These are phyloP conservation scores for Camellia oleifera DNA, from an alignment of 179 eudicot species.

Conservation along the genomic window DNA sequence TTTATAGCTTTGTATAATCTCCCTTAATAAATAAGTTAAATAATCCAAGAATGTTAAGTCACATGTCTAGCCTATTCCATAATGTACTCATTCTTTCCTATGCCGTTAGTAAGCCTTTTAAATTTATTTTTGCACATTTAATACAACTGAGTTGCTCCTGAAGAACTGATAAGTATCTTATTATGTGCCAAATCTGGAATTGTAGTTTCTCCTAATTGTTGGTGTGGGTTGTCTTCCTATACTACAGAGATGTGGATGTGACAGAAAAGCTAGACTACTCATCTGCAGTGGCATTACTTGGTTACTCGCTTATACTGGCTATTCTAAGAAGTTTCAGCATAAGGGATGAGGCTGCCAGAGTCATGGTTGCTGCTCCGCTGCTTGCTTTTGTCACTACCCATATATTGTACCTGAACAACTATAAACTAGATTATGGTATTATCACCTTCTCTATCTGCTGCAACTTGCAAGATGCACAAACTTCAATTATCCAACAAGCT, in stretches of 20 bases:
- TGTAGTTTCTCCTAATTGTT: neutral
- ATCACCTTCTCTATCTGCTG: constrained; percentile 15
- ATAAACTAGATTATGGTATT: constrained; percentile 70
- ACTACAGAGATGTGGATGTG: constrained; percentile 62
- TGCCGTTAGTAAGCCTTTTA: neutral
- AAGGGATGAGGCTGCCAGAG: constrained; percentile 69
- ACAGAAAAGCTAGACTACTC: constrained; percentile 81
- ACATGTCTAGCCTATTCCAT: neutral
- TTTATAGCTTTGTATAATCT: neutral
- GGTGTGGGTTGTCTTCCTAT: constrained; percentile 3
- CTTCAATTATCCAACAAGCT: too few relatives aligned
- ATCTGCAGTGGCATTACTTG: constrained; percentile 76
- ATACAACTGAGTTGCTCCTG: neutral
- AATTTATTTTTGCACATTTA: neutral
- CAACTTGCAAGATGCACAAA: too few relatives aligned
- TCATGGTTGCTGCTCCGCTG: constrained; percentile 87
- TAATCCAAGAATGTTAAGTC: neutral
- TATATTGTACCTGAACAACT: constrained; percentile 68
- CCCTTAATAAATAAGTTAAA: neutral
- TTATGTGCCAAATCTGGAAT: neutral
- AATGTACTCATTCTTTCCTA: neutral
- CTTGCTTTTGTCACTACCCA: constrained; percentile 71
- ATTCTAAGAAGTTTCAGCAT: constrained; percentile 62
- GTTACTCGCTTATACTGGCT: constrained; percentile 66
- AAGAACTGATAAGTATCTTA: neutral